A percentile compares a stretch with the other conserved stretches of the same genome.
Evolutionary conservation across 2,329 filamentous ascomycete genomes (phyloP).

Genomic region (Alternaria sp.): DNA sequence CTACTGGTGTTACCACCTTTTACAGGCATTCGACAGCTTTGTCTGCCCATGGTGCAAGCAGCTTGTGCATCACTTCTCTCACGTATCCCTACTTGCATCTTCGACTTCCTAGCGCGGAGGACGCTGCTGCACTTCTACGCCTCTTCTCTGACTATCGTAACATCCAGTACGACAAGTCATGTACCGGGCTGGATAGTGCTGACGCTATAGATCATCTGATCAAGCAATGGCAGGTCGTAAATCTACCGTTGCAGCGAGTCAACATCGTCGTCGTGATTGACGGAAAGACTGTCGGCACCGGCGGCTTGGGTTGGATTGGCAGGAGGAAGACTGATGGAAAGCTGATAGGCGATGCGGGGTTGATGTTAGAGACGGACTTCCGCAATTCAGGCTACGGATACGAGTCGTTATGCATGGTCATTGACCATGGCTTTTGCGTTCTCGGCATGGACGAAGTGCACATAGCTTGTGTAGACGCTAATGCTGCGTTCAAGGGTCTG

Average conservation of each 20-base stretch:
- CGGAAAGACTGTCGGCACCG: background rate
- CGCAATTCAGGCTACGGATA: slow-evolving; percentile 1
- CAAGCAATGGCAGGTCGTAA: background rate
- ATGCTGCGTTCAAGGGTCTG: slow-evolving; percentile 1
- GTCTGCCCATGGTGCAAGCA: background rate
- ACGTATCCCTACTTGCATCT: background rate
- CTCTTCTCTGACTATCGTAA: background rate
- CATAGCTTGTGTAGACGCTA: slow-evolving; percentile 1
- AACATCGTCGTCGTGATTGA: background rate
- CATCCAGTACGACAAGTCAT: background rate
- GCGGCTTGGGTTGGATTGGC: slow-evolving; percentile 4
- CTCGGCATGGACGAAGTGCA: slow-evolving; percentile 5
- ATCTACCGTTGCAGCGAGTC: background rate
- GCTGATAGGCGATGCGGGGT: slow-evolving; percentile 2
- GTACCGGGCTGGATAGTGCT: background rate
- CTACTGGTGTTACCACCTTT: background rate
- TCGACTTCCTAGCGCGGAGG: background rate
- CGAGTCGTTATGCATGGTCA: slow-evolving; percentile 1
- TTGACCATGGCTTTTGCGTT: slow-evolving; percentile 7
- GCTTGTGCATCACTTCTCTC: background rate
- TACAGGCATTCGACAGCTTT: background rate
- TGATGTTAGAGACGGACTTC: background rate
- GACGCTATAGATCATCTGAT: background rate
- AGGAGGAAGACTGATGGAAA: background rate
- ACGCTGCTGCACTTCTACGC: background rate